Conservation (phyloP, 2,329 filamentous ascomycete genomes). For the Dothistroma septosporum region DNA sequence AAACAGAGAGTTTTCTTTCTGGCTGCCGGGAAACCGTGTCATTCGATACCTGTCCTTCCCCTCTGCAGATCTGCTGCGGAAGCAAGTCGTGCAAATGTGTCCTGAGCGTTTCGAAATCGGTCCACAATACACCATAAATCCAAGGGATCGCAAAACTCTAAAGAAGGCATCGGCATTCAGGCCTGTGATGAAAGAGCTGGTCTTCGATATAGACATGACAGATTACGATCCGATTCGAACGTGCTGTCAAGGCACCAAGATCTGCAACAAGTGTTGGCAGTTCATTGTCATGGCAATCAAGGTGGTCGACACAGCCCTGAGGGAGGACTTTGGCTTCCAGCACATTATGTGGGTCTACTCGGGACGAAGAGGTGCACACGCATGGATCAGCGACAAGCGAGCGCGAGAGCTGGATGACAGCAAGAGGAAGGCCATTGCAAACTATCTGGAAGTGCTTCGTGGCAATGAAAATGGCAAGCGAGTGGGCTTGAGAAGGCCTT, state of each 20-base stretch:
- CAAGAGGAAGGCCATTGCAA: slow-evolving; percentile 76
- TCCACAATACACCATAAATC: slow-evolving; percentile 92
- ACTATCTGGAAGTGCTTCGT: slow-evolving; percentile 85
- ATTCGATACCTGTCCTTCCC: slow-evolving; percentile 82
- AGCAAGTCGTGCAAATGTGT: slow-evolving; percentile 82
- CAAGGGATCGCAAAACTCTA: slow-evolving; percentile 84
- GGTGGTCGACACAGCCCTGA: slow-evolving; percentile 77
- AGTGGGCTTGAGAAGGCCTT: slow-evolving; percentile 76
- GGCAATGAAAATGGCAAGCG: slow-evolving; percentile 79
- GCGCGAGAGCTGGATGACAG: slow-evolving; percentile 81
- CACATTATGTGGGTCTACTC: slow-evolving; percentile 99
- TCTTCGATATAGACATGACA: slow-evolving; percentile 99
- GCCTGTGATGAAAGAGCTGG: slow-evolving; percentile 86
- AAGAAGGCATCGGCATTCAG: slow-evolving; percentile 77
- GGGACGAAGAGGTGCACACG: slow-evolving; percentile 90
- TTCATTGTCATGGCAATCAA: slow-evolving; percentile 99
- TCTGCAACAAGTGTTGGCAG: slow-evolving; percentile 90
- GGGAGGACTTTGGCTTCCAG: slow-evolving; percentile 93
- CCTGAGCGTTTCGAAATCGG: slow-evolving; percentile 97
- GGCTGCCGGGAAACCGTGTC: slow-evolving; percentile 86
- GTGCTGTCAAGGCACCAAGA: slow-evolving; percentile 89
- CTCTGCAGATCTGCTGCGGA: slow-evolving; percentile 70
- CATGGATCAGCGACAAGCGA: slow-evolving; percentile 92
- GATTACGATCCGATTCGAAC: slow-evolving; percentile 97
- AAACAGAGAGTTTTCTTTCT: slow-evolving; percentile 94